A percentile compares a stretch with the other conserved stretches of the same genome.
Conservation (phyloP, 225 moss, liverwort and hornwort genomes). For the Climacium dendroides region DNA sequence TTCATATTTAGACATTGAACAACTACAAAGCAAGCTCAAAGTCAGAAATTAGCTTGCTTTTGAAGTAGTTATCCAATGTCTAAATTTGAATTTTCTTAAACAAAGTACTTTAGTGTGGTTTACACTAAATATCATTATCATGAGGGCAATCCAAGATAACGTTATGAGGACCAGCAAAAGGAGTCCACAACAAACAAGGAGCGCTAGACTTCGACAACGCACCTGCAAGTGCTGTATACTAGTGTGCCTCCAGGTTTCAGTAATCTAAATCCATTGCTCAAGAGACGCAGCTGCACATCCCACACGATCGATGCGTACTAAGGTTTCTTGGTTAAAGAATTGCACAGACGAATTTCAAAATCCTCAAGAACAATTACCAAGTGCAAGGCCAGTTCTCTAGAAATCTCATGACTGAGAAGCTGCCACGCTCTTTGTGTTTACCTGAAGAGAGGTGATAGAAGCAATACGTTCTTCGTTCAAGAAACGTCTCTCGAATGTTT, state of each 20-base stretch:
- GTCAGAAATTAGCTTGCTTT: too few species aligned
- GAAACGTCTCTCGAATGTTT: constrained; percentile 85
- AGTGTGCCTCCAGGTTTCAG: constrained; percentile 65
- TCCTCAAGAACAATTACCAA: background rate
- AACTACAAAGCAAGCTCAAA: too few species aligned
- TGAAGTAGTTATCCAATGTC: too few species aligned
- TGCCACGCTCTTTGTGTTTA: background rate
- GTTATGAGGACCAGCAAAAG: background rate
- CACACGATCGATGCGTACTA: background rate
- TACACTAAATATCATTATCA: too few species aligned
- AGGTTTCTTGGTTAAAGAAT: background rate
- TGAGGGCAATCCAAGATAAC: too few species aligned
- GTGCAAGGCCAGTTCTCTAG: background rate
- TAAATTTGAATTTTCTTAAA: too few species aligned
- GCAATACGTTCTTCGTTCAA: constrained; percentile 69
- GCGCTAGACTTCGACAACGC: background rate
- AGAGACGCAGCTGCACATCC: constrained; percentile 61
- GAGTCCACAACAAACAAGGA: background rate
- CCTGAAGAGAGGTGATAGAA: constrained; percentile 82
- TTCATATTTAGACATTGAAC: too few species aligned
- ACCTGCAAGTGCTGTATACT: constrained; percentile 99
- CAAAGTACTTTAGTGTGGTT: too few species aligned
- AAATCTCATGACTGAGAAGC: background rate
- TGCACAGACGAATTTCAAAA: background rate
- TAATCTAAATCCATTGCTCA: constrained; percentile 77